A percentile compares a stretch with the other conserved stretches of the same genome.
Conservation (phyloP, 306 rosid genomes). For the Astragalus glycyphyllos region DNA sequence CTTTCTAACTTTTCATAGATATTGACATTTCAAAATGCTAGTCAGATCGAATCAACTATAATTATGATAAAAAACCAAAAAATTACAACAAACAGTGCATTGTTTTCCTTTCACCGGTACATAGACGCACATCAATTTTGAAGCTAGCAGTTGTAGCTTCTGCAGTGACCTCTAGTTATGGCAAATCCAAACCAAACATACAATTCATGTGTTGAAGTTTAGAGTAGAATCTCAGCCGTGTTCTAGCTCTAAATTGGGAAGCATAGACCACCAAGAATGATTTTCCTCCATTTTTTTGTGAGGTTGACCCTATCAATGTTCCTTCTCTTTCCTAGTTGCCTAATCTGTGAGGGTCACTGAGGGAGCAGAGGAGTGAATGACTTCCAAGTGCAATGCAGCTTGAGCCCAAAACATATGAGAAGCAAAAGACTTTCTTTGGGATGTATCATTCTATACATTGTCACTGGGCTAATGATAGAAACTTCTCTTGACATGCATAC, state of each 20-base stretch:
- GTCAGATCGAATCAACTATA: not conserved
- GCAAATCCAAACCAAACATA: too few species aligned
- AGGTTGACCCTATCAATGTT: not conserved
- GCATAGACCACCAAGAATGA: too few species aligned
- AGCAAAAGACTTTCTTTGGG: constrained; percentile 17
- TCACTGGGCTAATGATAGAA: not conserved
- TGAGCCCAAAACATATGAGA: constrained; percentile 12
- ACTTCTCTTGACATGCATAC: constrained; percentile 4
- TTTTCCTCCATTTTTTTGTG: not conserved
- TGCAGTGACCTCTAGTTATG: too few species aligned
- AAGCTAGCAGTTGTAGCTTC: too few species aligned
- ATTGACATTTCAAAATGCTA: constrained; percentile 25
- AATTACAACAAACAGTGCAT: not conserved
- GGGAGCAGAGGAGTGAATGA: constrained; percentile 17
- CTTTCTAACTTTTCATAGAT: not conserved
- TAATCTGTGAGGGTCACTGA: constrained; percentile 26
- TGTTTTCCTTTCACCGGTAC: not conserved
- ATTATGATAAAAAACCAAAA: not conserved
- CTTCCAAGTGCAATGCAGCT: constrained; percentile 17
- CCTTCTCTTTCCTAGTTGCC: constrained; percentile 19
- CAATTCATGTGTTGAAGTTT: not conserved
- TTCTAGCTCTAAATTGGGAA: constrained; percentile 5
- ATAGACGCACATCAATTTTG: too few species aligned
- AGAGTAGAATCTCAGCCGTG: not conserved
- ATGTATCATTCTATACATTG: not conserved